These are phyloP conservation scores for Evernia prunastri DNA, from an alignment of 495 filamentous ascomycete genomes.

Conservation along the genomic window DNA sequence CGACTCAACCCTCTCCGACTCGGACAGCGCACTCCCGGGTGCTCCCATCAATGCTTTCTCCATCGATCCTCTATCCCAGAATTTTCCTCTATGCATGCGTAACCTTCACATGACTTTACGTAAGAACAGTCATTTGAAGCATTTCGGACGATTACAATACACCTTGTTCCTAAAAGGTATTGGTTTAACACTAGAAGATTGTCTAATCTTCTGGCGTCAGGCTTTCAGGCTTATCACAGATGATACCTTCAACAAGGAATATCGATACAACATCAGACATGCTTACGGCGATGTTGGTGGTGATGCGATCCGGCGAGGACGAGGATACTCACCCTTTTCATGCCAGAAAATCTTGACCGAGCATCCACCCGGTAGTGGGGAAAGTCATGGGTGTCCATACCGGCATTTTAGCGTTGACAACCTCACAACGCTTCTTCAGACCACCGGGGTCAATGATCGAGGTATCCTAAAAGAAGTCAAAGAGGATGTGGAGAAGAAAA, in stretches of 20 bases:
- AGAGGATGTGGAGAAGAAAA: slow-evolving; percentile 80
- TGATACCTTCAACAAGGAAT: slow-evolving; percentile 90
- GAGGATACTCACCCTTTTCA: slow-evolving; percentile 81
- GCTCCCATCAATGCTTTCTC: slow-evolving; percentile 69
- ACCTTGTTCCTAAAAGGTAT: slow-evolving; percentile 96
- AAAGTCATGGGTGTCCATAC: slow-evolving; percentile 92
- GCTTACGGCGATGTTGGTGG: slow-evolving; percentile 92
- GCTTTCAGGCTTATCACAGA: slow-evolving; percentile 78
- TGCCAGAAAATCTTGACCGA: slow-evolving; percentile 94
- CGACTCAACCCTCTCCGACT: slow-evolving; percentile 65
- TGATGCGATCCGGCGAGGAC: slow-evolving; percentile 74
- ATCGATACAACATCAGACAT: slow-evolving; percentile 94
- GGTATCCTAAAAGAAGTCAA: slow-evolving; percentile 72
- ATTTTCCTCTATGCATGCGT: slow-evolving; percentile 94
- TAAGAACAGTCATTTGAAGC: slow-evolving; percentile 81
- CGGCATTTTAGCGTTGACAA: slow-evolving; percentile 87
- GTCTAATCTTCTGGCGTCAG: slow-evolving; percentile 88
- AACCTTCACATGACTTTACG: slow-evolving; percentile 78
- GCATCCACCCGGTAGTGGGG: slow-evolving; percentile 71
- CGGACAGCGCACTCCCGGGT: slow-evolving; percentile 53
- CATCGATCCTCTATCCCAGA: slow-evolving; percentile 72
- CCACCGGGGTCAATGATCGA: slow-evolving; percentile 68
- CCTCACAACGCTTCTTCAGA: slow-evolving; percentile 63
- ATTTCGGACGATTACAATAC: slow-evolving; percentile 92
- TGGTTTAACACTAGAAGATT: slow-evolving; percentile 84